Conservation (phyloP, 176 grass and related monocot species). For the Triticum timopheevii region DNA sequence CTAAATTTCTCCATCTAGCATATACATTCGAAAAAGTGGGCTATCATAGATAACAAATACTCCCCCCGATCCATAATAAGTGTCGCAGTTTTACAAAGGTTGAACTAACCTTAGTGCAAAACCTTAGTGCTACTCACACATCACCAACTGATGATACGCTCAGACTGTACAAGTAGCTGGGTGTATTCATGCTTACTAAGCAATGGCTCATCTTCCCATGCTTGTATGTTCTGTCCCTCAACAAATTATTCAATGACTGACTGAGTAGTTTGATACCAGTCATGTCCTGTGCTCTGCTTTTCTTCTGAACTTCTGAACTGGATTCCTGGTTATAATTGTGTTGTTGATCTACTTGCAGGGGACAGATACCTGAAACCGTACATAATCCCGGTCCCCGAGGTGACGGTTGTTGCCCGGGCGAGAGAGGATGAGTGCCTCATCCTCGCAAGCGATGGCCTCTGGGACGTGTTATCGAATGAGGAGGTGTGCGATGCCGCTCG, state of each 20-base stretch:
- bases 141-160: not conserved
- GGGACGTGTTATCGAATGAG: constrained; percentile 88
- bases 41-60: not conserved
- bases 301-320: not conserved
- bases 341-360: constrained; percentile 38
- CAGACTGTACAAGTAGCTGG: not conserved
- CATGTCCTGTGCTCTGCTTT: not conserved
- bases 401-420: constrained; percentile 56
- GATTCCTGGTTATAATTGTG: not conserved
- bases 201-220: too few relatives aligned
- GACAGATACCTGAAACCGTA: constrained; percentile 87
- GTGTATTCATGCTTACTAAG: not conserved
- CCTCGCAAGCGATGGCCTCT: constrained; percentile 88
- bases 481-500: constrained; percentile 75
- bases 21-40: too few relatives aligned
- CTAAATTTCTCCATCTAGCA: not conserved
- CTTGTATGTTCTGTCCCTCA: not conserved
- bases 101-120: too few relatives aligned
- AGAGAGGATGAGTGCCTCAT: constrained; percentile 83
- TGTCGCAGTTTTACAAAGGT: too few relatives aligned
- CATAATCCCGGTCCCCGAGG: constrained; percentile 80
- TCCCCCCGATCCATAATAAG: too few relatives aligned
- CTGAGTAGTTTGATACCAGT: not conserved
- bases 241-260: not conserved
- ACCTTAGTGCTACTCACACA: too few relatives aligned